Percentiles rank a stretch among this genome's conserved stretches.
Evolutionary conservation across 768 basidiomycete species (phyloP).

Genomic region (Termitomyces sp.): DNA sequence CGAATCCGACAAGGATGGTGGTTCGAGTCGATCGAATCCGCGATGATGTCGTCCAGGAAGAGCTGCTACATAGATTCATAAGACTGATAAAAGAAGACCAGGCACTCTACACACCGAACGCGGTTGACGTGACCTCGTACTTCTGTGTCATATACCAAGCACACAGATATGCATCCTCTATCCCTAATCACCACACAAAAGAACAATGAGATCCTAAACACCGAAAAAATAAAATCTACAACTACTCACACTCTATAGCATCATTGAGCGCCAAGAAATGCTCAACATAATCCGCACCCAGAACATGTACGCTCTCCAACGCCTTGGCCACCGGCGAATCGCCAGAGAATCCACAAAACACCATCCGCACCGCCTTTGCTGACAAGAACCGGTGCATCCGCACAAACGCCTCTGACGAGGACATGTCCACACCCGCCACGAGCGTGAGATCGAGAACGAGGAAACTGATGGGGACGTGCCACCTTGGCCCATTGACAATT

Average conservation of each 20-base stretch:
- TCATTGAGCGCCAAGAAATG: conserved; percentile 80
- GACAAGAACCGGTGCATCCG: conserved; percentile 80
- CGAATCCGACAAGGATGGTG: conserved; percentile 32
- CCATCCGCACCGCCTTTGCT: conserved; percentile 74
- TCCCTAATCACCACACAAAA: conserved; percentile 50
- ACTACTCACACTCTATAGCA: conserved; percentile 81
- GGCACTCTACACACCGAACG: conserved; percentile 34
- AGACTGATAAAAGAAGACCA: not conserved
- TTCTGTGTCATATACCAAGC: conserved; percentile 75
- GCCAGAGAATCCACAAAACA: conserved; percentile 78
- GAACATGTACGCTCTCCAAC: conserved; percentile 72
- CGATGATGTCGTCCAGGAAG: conserved; percentile 56
- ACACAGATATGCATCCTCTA: conserved; percentile 87
- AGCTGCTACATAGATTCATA: conserved; percentile 26
- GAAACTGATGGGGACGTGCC: conserved; percentile 84
- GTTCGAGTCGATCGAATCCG: conserved; percentile 40
- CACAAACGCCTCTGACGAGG: conserved; percentile 92
- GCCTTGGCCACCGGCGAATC: conserved; percentile 70
- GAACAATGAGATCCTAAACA: too few relatives aligned
- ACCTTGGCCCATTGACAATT: conserved; percentile 66
- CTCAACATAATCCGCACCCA: conserved; percentile 77
- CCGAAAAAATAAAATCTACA: too few relatives aligned
- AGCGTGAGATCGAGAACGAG: conserved; percentile 84
- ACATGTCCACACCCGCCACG: conserved; percentile 91
- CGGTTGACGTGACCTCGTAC: conserved; percentile 39